Base-by-base conservation (phyloP, 805 yeast species). In the Myxozyma neotropica region DNA sequence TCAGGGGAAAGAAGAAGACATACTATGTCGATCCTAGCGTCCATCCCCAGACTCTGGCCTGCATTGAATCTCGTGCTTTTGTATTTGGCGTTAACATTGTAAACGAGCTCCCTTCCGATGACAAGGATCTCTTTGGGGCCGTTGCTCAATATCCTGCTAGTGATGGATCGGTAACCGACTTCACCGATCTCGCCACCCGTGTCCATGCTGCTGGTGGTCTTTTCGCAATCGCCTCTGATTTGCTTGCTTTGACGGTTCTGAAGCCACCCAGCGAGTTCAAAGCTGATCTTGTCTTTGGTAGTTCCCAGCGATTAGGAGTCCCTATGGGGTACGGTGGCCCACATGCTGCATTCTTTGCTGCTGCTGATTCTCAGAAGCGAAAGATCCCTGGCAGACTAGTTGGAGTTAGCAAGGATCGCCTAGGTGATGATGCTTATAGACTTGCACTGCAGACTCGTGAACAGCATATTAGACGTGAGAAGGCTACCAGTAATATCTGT, bases 241-340 rank as follows among this genome's bases (percentile, higher is more conserved):
- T 93, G 63, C 78, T 94, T 74, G 97, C 98, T 1, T 80, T 94
- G 68, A 89, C 97, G 0, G 73, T 94, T 43, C 75, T 93, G 61
- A 84, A 86, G 68, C 88, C 97, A 17, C 99, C 99, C 2, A 78
- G 87, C 19, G 80, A 82, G 42, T 89, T 88, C 69, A 91, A 90
- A 56, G 98, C 98, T 44, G 99, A 94, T 73, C 87, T 94, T 52
- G 97, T 87, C 1, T 78, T 94, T 46, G 99, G 99, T 49, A 84
- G 91, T 7, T 82, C 97, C 3, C 99, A 94, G 79, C 81, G 99
- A 74, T 90, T 94, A 69, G 99, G 99, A 70, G 97, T 93, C 40
- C 98, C 99, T 56, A 83, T 93, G 78, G 99, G 98, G 5, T 94
- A 85, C 72, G 99, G 99, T 70, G 99, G 99, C 21, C 99, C 99